Evolutionary conservation across 1,284 basidiomycete genomes (phyloP).

Genomic region (Ustilago nuda): DNA sequence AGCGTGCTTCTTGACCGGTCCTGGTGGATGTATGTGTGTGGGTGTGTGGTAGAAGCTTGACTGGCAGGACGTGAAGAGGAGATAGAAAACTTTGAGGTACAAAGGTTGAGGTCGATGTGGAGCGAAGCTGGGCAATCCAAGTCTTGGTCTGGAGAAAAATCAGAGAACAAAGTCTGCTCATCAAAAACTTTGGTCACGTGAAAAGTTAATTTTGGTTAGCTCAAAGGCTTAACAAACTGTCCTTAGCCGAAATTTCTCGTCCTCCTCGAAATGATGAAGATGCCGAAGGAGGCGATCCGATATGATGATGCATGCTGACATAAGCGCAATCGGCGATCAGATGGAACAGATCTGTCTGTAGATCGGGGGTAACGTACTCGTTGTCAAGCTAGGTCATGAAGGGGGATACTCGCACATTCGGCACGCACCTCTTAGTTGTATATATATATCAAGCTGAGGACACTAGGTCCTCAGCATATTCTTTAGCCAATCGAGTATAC

Average conservation of each 20-base stretch:
- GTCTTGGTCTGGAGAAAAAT: not conserved
- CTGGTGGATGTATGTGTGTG: not conserved
- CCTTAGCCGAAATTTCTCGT: not conserved
- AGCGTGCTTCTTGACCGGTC: not conserved
- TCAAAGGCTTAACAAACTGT: not conserved
- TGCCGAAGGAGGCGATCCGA: too few relatives aligned
- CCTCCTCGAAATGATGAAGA: too few relatives aligned
- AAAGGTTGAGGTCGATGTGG: not conserved
- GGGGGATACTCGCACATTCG: too few relatives aligned
- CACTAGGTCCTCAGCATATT: too few relatives aligned
- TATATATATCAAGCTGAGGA: too few relatives aligned
- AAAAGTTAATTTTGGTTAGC: not conserved
- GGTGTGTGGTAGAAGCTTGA: not conserved
- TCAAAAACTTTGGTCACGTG: not conserved
- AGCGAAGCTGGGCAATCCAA: not conserved
- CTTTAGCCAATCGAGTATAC: too few relatives aligned
- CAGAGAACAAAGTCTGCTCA: not conserved
- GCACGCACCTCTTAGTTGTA: too few relatives aligned
- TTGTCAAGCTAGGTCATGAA: too few relatives aligned
- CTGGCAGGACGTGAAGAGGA: not conserved
- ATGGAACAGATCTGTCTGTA: too few relatives aligned
- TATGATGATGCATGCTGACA: too few relatives aligned
- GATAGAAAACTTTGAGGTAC: not conserved
- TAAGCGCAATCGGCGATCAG: too few relatives aligned
- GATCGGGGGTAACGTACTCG: too few relatives aligned